Evolutionary conservation across 257 asterid species (phyloP).

Genomic region (Fraxinus pennsylvanica): DNA sequence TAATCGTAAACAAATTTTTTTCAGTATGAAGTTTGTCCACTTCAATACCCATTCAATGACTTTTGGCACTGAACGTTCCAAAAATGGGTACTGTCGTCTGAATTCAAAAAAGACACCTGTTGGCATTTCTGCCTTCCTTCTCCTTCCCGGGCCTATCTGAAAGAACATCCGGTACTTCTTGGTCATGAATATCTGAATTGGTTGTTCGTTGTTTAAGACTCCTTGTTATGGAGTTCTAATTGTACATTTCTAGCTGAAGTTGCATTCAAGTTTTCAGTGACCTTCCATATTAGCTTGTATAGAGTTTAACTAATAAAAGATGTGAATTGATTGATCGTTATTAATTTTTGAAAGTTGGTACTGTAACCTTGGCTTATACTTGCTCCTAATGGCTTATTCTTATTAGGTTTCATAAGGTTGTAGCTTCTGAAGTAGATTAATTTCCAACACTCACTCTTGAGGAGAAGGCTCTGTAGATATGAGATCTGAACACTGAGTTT

Average conservation of each 20-base stretch:
- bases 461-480: constrained; percentile 36
- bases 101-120: too few relatives aligned
- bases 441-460: constrained; percentile 1
- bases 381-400: constrained; percentile 20
- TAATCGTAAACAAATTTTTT: not conserved
- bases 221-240: not conserved
- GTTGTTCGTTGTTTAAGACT: too few relatives aligned
- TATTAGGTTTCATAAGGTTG: constrained; percentile 29
- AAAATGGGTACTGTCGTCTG: too few relatives aligned
- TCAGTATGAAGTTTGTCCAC: constrained; percentile 2
- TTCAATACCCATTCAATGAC: not conserved
- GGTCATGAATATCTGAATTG: too few relatives aligned
- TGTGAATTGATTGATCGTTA: not conserved
- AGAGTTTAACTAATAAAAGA: constrained; percentile 2
- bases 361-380: constrained; percentile 21
- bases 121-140: too few relatives aligned
- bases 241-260: not conserved
- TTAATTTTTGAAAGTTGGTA: constrained; percentile 19
- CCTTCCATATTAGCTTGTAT: constrained; percentile 4
- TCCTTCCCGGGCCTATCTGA: too few relatives aligned
- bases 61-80: too few relatives aligned
- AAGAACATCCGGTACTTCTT: too few relatives aligned
- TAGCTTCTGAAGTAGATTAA: constrained; percentile 29
- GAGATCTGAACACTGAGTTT: constrained; percentile 34
- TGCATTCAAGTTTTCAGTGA: not conserved